These are phyloP conservation scores for Suillus occidentalis DNA, from an alignment of 768 basidiomycete species.

Conservation along the genomic window DNA sequence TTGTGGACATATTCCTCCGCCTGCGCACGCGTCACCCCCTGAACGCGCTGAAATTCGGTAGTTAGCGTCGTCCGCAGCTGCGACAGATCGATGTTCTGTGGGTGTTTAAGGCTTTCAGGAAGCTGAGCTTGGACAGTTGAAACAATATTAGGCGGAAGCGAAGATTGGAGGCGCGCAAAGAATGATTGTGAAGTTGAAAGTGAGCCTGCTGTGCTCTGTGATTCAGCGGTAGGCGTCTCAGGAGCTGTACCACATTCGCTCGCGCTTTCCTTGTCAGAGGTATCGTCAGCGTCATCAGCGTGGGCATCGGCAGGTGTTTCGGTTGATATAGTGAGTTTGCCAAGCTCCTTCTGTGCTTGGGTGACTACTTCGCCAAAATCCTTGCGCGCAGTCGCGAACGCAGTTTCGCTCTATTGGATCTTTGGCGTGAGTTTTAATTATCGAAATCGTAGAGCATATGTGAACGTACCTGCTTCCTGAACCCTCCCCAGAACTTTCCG, in stretches of 20 bases:
- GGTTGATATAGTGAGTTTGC: constrained; percentile 47
- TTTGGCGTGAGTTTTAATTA: constrained; percentile 4
- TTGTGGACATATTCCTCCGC: constrained; percentile 85
- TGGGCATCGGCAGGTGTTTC: constrained; percentile 25
- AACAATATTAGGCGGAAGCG: constrained; percentile 73
- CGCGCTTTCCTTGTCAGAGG: constrained; percentile 18
- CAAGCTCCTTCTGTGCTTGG: constrained; percentile 78
- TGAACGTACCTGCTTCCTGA: constrained; percentile 76
- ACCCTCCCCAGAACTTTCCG: constrained; percentile 86
- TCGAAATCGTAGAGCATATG: not conserved
- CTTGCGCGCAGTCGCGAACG: constrained; percentile 66
- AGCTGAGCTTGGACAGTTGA: constrained; percentile 66
- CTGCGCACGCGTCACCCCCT: constrained; percentile 70
- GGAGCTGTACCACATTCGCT: constrained; percentile 28
- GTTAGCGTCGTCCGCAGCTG: constrained; percentile 65
- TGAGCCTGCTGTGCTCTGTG: constrained; percentile 20
- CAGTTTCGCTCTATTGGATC: constrained; percentile 60
- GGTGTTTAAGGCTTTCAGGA: constrained; percentile 63
- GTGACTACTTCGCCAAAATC: constrained; percentile 71
- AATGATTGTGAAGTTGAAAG: constrained; percentile 43
- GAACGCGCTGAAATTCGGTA: constrained; percentile 69
- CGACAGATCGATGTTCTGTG: constrained; percentile 65
- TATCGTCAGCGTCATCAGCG: constrained; percentile 10
- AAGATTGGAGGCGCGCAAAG: constrained; percentile 70
- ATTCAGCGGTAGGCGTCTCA: constrained; percentile 25